Percentiles rank a stretch among this genome's conserved stretches.
These are phyloP conservation scores for Magnolia kwangsiensis DNA, from an alignment of 164 flowering plant genomes.

Conservation along the genomic window DNA sequence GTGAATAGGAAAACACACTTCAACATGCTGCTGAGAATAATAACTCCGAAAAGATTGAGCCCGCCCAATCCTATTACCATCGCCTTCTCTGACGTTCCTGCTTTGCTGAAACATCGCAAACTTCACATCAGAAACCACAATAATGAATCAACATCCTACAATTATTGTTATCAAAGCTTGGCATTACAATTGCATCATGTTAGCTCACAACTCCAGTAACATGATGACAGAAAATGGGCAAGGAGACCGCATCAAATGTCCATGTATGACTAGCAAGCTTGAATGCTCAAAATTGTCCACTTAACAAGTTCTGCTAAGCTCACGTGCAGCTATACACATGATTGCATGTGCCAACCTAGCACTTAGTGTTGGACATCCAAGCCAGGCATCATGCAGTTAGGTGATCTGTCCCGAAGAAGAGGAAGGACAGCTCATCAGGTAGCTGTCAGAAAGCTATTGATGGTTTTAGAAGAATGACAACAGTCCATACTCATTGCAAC, in stretches of 20 bases:
- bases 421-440: too few species aligned
- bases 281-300: not conserved
- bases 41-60: constrained; percentile 83
- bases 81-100: constrained; percentile 66
- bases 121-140: constrained; percentile 7
- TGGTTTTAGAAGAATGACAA: too few species aligned
- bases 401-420: too few species aligned
- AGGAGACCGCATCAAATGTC: not conserved
- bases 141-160: not conserved
- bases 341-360: too few species aligned
- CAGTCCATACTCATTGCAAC: too few species aligned
- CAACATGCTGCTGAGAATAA: constrained; percentile 78
- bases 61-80: constrained; percentile 91
- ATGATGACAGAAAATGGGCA: not conserved
- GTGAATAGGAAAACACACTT: constrained; percentile 43
- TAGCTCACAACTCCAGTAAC: not conserved
- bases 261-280: not conserved
- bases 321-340: too few species aligned
- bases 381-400: too few species aligned
- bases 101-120: constrained; percentile 55
- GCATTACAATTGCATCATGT: not conserved
- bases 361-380: too few species aligned
- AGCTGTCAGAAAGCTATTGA: too few species aligned
- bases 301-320: not conserved
- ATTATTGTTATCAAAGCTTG: not conserved